Base-by-base conservation (phyloP, 306 rosid genomes). In the Malus orientalis region DNA sequence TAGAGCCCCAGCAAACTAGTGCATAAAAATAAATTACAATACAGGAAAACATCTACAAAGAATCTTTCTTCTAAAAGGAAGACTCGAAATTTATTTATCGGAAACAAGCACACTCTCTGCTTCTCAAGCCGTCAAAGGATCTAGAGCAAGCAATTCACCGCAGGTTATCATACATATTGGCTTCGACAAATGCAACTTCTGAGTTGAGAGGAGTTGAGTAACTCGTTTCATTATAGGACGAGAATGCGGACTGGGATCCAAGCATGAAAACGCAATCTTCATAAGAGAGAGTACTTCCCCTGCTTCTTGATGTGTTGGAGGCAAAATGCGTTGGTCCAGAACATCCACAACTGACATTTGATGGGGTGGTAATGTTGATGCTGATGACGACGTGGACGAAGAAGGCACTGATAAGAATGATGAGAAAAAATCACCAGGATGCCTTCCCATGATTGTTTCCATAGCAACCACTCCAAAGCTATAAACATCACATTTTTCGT, bases 381-480 rank as follows among this genome's bases (percentile, higher is more conserved):
- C 0, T 0, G 8, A 15, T 3, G 40, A 11, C 1, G 42, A 22
- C 0, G 11, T 16, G 5, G 42, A 29, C 1, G 30, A 4, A 1
- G 75, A 71, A 19, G 29, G 5, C 8, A 29, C 1, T 9, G 55
- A 64, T 2, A 10, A 6, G 16, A 79, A 1, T 25, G 63, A 18
- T 6, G 33, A 71, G 13, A 63, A 33, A 15, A 64, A 16, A 23
- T 79, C 82, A 4, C 74, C 74, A 0, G 59, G 78, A 53, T 79
- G 78, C 19, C 6, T 73, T 11, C 78, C 82, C 38, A 65, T 66
- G 8, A 79, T 18, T 4, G 45, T 19, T 73, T 79, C 74, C 3
- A 79, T 13, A 8, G 60, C 40, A 4, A 79, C 29, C 9, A 79
- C 74, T 19, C 78, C 82, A 29, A 73, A 79, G 38, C 78, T 74